Base-by-base conservation (phyloP, 2,329 filamentous ascomycete species). In the Chaetomium sp. region DNA sequence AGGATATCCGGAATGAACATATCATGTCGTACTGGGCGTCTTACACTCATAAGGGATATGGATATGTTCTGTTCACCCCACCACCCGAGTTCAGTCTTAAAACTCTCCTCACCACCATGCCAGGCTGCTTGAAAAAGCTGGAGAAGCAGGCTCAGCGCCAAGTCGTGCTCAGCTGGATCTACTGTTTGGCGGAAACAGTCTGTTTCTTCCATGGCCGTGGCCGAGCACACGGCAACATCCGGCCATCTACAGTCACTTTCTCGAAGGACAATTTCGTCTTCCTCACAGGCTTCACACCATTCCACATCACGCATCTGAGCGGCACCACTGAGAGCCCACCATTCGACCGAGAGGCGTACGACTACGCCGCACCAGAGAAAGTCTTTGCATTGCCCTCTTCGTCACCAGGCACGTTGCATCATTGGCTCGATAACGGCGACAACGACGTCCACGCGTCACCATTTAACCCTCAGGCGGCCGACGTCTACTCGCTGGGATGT, bases 401-500 rank as follows among this genome's bases (percentile, higher is more conserved):
- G 5, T 52, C 61, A 0, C 54, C 62, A 6, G 54, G 49, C 10
- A 64, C 70, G 8, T 59, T 54, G 32, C 57, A 67, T 44, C 64
- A 69, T 55, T 68, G 67, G 59, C 64, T 69, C 11, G 61, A 34
- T 69, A 6, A 58, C 67, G 49, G 70, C 63, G 34, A 61, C 57
- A 68, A 63, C 12, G 53, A 69, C 60, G 1, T 74, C 72, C 32
- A 72, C 74, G 1, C 74, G 75, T 38, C 19, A 27, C 19, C 19
- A 27, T 70, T 78, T 14, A 75, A 79, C 60, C 75, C 78, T 3
- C 79, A 81, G 60, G 79, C 80, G 58, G 81, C 84, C 45, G 88
- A 91, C 66, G 74, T 91, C 19, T 91, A 87, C 70, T 88, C 86
- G 3, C 74, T 90, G 1, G 87, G 82, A 8, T 88, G 86, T 67